Base-by-base conservation (phyloP, 2,329 filamentous ascomycete species). In the Fusarium verrucosum region DNA sequence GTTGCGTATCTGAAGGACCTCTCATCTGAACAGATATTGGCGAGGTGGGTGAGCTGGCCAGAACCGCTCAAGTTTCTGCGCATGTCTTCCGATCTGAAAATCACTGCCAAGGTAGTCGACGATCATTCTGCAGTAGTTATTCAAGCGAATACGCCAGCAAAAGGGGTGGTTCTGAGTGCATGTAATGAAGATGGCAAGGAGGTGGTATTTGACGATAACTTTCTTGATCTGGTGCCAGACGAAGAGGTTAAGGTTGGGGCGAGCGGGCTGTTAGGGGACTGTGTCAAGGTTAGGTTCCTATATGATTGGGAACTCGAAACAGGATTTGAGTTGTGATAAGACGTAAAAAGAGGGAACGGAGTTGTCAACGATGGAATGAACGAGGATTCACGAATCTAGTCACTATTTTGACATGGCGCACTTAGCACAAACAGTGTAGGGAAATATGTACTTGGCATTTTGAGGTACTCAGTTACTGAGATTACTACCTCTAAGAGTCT, bases 221-320 rank as follows among this genome's bases (percentile, higher is more conserved):
- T 38, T 0, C 23, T 58, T 0, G 56, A 58, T 4, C 7, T 58
- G 5, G 44, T 58, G 0, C 56, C 44, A 2, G 22, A 23, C 0
- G 56, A 58, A 4, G n/a, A 38, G 2, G 9, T 43, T 1, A 38
- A 2, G 1, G 16, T 58, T 3, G 19, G 14, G 3, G 17, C 35
- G 0, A 5, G n/a, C 0, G 43, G 43, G 1, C 6, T 17, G 0
- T 0, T n/a, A 2, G 3, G 2, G 0, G 16, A n/a, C 6, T 1
- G 2, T 7, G n/a, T 58, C 19, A 7, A 11, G 2, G 17, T 36
- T 2, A 20, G 55, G 43, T 58, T 51, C 23, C 9, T 58, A 8
- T 58, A 58, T 8, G 55, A 58, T 7, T 58, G 55, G 55, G 55
- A 58, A 5, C 22, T 58, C 0, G 26, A 58, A 1, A 11, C 42